Conservation (phyloP, 2,329 filamentous ascomycete genomes). For the Pyrenochaeta sp. region DNA sequence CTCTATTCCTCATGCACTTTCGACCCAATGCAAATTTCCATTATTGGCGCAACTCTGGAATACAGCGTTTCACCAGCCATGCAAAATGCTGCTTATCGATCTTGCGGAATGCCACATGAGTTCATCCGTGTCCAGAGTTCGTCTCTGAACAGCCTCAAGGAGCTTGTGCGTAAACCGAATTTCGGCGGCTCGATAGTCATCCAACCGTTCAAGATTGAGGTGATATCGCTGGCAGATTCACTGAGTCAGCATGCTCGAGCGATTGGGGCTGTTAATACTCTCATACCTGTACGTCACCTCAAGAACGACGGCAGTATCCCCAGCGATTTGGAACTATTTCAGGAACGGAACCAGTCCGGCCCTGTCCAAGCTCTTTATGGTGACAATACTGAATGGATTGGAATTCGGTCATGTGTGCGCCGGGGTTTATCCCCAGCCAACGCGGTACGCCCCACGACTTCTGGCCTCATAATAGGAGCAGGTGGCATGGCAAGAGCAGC, state of each 20-base stretch:
- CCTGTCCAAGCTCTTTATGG: constrained; percentile 75
- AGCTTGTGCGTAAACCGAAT: constrained; percentile 68
- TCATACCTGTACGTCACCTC: constrained; percentile 72
- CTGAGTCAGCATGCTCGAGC: constrained; percentile 75
- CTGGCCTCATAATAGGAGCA: constrained; percentile 64
- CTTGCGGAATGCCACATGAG: constrained; percentile 71
- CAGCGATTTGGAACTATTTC: constrained; percentile 60
- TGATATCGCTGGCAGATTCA: constrained; percentile 69
- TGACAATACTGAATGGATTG: constrained; percentile 84
- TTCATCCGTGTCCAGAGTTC: constrained; percentile 71
- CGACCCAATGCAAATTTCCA: constrained; percentile 74
- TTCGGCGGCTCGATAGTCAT: constrained; percentile 78
- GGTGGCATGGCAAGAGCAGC: constrained; percentile 80
- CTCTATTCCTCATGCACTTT: constrained; percentile 72
- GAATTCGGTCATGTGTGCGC: constrained; percentile 75
- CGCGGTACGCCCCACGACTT: constrained; percentile 60
- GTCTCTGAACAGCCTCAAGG: constrained; percentile 68
- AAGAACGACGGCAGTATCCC: constrained; percentile 65
- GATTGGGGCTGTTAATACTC: constrained; percentile 78
- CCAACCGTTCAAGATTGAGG: constrained; percentile 76
- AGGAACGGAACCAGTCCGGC: constrained; percentile 69
- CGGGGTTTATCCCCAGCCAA: constrained; percentile 76
- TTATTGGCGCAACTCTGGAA: constrained; percentile 74
- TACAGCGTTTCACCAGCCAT: constrained; percentile 80
- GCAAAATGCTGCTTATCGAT: constrained; percentile 74